Conservation (phyloP, 306 rosid species). For the Fragaria ananassa region DNA sequence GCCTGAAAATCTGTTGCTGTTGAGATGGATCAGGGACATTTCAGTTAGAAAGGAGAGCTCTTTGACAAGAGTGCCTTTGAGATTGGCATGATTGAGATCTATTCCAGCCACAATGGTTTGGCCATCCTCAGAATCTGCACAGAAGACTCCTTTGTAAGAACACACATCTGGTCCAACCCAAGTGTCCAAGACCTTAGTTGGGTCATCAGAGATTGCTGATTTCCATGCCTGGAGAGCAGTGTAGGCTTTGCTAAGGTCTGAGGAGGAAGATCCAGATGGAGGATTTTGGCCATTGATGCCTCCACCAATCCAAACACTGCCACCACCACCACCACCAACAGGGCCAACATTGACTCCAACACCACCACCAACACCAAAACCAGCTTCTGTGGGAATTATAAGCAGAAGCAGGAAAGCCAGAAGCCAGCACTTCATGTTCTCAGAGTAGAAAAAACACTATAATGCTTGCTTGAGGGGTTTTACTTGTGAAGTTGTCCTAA, state of each 20-base stretch:
- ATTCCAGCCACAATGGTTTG: constrained; percentile 59
- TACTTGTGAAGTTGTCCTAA: constrained; percentile 40
- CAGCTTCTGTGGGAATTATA: constrained; percentile 33
- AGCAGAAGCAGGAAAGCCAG: constrained; percentile 39
- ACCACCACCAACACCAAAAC: constrained; percentile 28
- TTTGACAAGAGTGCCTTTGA: constrained; percentile 68
- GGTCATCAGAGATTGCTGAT: constrained; percentile 82
- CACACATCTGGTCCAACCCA: constrained; percentile 87
- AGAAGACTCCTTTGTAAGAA: constrained; percentile 84
- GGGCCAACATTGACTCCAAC: constrained; percentile 28
- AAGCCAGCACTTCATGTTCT: constrained; percentile 53
- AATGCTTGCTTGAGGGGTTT: constrained; percentile 26
- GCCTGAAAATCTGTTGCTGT: constrained; percentile 76
- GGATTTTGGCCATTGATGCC: constrained; percentile 40
- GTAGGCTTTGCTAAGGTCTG: constrained; percentile 56
- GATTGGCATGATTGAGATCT: constrained; percentile 95
- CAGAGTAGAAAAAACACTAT: constrained; percentile 22
- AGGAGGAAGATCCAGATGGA: constrained; percentile 42
- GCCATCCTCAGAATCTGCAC: constrained; percentile 44
- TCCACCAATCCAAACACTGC: constrained; percentile 66
- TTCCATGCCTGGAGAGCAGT: constrained; percentile 87
- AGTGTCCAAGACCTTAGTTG: constrained; percentile 45
- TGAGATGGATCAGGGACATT: constrained; percentile 75
- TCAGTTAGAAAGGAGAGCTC: constrained; percentile 73
- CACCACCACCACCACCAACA: constrained; percentile 20